Percentiles rank a stretch among this genome's conserved stretches.
Conservation (phyloP, 106 monocot species). For the Agapanthus africanus region DNA sequence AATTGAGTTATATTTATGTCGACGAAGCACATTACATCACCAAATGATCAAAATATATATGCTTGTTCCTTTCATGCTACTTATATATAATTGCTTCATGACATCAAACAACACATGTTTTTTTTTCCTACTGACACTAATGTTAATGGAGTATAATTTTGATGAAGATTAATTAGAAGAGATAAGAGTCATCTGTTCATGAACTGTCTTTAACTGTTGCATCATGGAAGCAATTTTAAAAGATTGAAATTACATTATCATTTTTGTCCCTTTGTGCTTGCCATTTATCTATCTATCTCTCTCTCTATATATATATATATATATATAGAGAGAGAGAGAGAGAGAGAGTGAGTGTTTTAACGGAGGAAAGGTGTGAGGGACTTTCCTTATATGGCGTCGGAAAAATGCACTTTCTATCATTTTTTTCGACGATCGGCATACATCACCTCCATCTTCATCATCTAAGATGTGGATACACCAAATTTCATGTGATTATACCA, state of each 20-base stretch:
- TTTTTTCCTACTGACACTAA: neutral
- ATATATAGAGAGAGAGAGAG: no score
- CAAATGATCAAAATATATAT: neutral
- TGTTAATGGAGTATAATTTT: neutral
- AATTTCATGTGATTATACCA: no score
- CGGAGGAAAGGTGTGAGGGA: no score
- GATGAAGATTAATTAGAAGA: neutral
- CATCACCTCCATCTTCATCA: no score
- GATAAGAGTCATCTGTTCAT: neutral
- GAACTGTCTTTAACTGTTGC: slow-evolving; percentile 3
- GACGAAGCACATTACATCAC: neutral
- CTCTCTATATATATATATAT: no score
- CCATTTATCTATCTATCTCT: no score
- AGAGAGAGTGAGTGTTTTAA: no score
- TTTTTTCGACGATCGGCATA: no score
- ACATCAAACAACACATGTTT: neutral
- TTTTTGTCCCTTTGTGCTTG: no score
- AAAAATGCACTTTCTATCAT: no score
- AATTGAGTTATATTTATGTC: neutral
- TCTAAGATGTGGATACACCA: no score
- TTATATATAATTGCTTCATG: slow-evolving; percentile 1
- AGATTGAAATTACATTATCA: neutral
- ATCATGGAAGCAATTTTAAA: slow-evolving; percentile 3
- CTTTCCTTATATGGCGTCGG: no score
- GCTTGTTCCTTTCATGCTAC: neutral